A percentile compares a stretch with the other conserved stretches of the same genome.
These are phyloP conservation scores for Plasmodium chabaudi DNA, from an alignment of 169 alveolate genomes.

Conservation along the genomic window DNA sequence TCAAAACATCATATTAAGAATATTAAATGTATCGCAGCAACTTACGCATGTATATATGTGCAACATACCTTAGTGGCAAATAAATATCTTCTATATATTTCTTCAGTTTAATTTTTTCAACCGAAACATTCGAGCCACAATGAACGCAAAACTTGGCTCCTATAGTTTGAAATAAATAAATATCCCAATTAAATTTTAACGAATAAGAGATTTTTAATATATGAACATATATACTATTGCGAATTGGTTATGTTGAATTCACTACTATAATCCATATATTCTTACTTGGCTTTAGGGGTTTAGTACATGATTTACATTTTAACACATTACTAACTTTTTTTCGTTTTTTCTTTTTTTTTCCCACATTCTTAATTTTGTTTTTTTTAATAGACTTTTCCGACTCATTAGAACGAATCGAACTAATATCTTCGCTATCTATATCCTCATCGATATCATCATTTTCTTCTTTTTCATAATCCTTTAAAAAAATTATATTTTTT, in stretches of 20 bases:
- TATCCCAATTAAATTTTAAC: neutral
- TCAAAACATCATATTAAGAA: too few species aligned
- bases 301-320: conserved; percentile 59
- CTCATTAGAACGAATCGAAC: neutral
- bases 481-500: conserved; percentile 7
- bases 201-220: neutral
- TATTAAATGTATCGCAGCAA: too few species aligned
- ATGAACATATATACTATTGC: neutral
- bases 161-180: conserved; percentile 7
- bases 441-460: neutral
- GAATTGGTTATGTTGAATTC: too few species aligned
- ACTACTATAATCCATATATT: neutral
- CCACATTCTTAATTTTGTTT: neutral
- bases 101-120: conserved; percentile 59
- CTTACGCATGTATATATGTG: neutral
- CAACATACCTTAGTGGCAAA: conserved; percentile 46
- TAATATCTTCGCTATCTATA: neutral
- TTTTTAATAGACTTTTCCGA: neutral
- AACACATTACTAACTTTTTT: conserved; percentile 17
- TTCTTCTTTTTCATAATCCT: conserved; percentile 2
- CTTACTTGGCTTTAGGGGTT: conserved; percentile 58
- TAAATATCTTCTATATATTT: conserved; percentile 74
- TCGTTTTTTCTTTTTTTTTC: conserved; percentile 25
- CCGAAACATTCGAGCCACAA: conserved; percentile 68
- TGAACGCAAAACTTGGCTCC: conserved; percentile 61